phyloP scores from a whole-genome alignment of 1,284 basidiomycete species.

The Meripilus lineatus region DNA sequence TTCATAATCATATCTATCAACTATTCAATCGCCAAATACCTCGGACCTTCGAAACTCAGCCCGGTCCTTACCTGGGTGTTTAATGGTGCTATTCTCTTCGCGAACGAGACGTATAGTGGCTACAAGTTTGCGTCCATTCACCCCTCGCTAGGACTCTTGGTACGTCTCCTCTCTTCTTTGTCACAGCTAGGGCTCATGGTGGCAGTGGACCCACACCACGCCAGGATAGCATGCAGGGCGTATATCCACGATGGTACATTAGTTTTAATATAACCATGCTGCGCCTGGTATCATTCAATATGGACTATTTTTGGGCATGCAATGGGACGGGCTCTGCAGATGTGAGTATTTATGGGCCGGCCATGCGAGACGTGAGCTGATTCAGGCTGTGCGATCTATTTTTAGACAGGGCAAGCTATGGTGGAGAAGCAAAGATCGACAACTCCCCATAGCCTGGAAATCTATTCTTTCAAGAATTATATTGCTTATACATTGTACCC shows the following conservation, averaged over 20 bases:
- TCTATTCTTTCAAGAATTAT: constrained; percentile 58
- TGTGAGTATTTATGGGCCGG: constrained; percentile 32
- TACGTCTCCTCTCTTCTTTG: constrained; percentile 34
- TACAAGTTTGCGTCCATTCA: constrained; percentile 65
- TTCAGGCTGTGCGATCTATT: background rate
- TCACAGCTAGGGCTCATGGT: background rate
- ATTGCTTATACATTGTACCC: constrained; percentile 83
- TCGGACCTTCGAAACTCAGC: constrained; percentile 37
- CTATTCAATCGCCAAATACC: constrained; percentile 57
- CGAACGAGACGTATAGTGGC: constrained; percentile 76
- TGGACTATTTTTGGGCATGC: constrained; percentile 89
- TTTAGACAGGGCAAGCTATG: constrained; percentile 29
- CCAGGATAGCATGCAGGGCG: constrained; percentile 69
- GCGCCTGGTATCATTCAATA: constrained; percentile 85
- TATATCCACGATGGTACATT: constrained; percentile 88
- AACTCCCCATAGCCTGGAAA: constrained; percentile 38
- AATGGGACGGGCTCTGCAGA: constrained; percentile 32
- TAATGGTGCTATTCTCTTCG: constrained; percentile 73
- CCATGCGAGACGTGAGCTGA: background rate
- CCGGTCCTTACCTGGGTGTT: constrained; percentile 69
- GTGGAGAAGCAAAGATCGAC: constrained; percentile 56
- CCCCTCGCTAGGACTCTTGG: constrained; percentile 48
- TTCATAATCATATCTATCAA: constrained; percentile 67
- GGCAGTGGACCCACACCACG: background rate
- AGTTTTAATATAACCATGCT: constrained; percentile 98